phyloP scores from a whole-genome alignment of 129 eudicot genomes.

The Lactuca saligna region DNA sequence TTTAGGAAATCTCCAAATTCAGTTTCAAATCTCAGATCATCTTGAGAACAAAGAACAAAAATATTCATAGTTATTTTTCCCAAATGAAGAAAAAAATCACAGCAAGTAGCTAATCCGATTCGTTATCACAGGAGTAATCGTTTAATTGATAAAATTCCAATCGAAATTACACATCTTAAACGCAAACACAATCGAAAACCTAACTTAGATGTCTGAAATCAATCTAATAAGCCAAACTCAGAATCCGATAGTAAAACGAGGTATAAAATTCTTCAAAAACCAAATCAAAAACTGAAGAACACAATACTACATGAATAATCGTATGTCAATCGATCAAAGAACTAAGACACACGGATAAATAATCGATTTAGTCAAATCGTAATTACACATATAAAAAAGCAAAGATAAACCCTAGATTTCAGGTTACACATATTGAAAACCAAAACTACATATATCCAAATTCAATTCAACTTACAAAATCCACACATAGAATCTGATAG shows the following conservation, averaged over 20 bases:
- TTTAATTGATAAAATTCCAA: background rate
- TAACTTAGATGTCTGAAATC: background rate
- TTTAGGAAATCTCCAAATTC: background rate
- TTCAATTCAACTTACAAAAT: background rate
- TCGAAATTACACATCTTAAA: background rate
- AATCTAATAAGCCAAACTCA: background rate
- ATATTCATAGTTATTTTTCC: background rate
- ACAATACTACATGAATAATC: background rate
- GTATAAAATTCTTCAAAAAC: background rate
- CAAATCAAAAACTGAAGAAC: background rate
- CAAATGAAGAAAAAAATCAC: background rate
- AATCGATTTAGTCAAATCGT: background rate
- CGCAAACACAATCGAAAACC: background rate
- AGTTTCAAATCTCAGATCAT: constrained; percentile 2
- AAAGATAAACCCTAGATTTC: constrained; percentile 27
- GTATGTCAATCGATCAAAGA: background rate
- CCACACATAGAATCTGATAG: constrained; percentile 6
- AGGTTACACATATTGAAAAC: constrained; percentile 1
- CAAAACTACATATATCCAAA: constrained; percentile 3
- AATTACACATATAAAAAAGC: background rate
- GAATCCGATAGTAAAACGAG: background rate
- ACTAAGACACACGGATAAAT: background rate
- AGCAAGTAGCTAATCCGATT: background rate
- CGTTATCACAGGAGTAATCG: background rate
- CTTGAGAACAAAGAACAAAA: background rate